These are phyloP conservation scores for Neurospora intermedia DNA, from an alignment of 495 filamentous ascomycete species.

Conservation along the genomic window DNA sequence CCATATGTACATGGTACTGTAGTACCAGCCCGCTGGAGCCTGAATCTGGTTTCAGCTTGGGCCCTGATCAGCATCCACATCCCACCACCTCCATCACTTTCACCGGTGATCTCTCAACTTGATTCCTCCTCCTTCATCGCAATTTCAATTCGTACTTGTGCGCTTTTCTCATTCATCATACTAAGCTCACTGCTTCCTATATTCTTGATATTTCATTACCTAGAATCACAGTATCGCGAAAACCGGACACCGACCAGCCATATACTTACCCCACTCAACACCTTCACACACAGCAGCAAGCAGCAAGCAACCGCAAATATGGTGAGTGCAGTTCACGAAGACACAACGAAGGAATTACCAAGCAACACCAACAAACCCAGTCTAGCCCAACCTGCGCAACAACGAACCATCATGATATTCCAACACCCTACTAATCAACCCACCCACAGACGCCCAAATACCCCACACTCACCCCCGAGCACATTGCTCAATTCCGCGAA, in stretches of 20 bases:
- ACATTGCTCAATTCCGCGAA: constrained; percentile 89
- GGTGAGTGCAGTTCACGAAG: not conserved
- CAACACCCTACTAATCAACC: not conserved
- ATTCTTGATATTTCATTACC: not conserved
- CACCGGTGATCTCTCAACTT: not conserved
- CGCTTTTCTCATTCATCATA: not conserved
- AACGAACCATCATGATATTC: not conserved
- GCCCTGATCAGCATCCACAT: not conserved
- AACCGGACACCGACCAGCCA: not conserved
- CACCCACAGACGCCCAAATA: not conserved
- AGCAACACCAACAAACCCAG: not conserved
- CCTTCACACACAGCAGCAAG: not conserved
- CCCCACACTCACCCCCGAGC: constrained; percentile 16
- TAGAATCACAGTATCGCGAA: not conserved
- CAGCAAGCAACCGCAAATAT: not conserved
- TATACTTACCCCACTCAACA: not conserved
- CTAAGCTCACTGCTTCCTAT: not conserved
- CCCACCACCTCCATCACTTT: not conserved
- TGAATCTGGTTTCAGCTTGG: not conserved
- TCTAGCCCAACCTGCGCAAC: not conserved
- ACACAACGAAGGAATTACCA: not conserved
- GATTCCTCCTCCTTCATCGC: not conserved
- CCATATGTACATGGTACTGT: not conserved
- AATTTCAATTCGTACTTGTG: not conserved
- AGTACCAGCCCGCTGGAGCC: not conserved